phyloP scores from a whole-genome alignment of 2,329 filamentous ascomycete genomes.

The Zasmidium angulare region DNA sequence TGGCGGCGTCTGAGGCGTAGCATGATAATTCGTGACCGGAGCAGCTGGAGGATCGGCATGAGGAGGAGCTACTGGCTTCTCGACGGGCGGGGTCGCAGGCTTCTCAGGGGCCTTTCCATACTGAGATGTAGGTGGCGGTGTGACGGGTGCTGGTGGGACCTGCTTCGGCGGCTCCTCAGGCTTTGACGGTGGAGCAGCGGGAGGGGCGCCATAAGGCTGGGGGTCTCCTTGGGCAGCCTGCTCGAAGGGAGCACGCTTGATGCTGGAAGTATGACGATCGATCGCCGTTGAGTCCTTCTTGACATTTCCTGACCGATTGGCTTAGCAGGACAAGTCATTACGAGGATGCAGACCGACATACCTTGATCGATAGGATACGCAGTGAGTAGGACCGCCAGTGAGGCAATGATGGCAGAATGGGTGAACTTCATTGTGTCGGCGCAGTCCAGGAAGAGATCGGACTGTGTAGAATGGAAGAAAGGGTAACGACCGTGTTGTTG shows the following conservation, averaged over 20 bases:
- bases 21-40: not conserved
- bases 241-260: not conserved
- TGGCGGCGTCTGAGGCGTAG: not conserved
- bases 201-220: not conserved
- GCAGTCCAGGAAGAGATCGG: not conserved
- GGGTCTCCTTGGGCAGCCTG: not conserved
- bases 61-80: not conserved
- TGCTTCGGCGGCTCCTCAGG: no score
- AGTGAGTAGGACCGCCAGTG: not conserved
- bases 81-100: no score
- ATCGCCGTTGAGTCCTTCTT: not conserved
- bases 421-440: not conserved
- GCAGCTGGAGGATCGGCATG: not conserved
- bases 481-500: not conserved
- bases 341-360: not conserved
- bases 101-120: no score
- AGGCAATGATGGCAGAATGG: not conserved
- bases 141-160: no score
- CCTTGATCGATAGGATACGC: not conserved
- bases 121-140: no score
- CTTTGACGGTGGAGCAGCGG: no score
- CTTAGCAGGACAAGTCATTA: not conserved
- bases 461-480: not conserved
- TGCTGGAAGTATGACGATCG: not conserved
- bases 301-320: not conserved